Evolutionary conservation across 495 filamentous ascomycete genomes (phyloP), one percentile per base, ranked within the genome.

Genomic region (Hypoxylon perforatum): DNA sequence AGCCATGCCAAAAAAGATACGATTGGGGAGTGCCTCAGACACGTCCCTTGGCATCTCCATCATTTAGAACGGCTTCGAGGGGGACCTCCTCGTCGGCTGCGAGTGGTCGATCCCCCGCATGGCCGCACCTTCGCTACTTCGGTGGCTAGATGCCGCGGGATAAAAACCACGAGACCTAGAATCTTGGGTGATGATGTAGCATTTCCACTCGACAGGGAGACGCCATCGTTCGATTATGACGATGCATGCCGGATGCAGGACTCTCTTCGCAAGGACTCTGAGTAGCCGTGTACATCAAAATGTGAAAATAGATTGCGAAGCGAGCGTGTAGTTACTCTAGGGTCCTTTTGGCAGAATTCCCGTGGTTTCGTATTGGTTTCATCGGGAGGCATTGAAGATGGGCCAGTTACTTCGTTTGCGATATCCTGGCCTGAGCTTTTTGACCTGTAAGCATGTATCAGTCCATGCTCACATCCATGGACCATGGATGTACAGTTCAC

Each of bases 361-460:
- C 61, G 50, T 69, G 48, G 66, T 69, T 69, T 69, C 66, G 66
- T 17, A 61, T 59, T 53, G 38, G 66, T 69, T 69, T 69, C 66
- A 69, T 59, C 33, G n/a, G 33, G 21, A 58, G 7, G 48, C 53
- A 50, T 21, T 41, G 17, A 55, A 55, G 41, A 55, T 21, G 42
- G 48, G 28, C 60, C 35, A 23, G n/a, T 17, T n/a, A 54, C 54
- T 36, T 23, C 21, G 47, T 6, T n/a, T n/a, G 15, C 36, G 28
- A 36, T 45, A 12, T 28, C 22, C 56, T 63, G 65, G 65, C 18
- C 23, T 48, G 58, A 45, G 59, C 46, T 49, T 36, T 21, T 18
- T 51, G 25, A 7, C 25, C 25, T 28, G 25, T 28, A 28, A 3
- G 7, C 25, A 28, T 3, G 7, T 28, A 28, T n/a, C n/a, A n/a